These are phyloP conservation scores for Cladosporium velox DNA, from an alignment of 2,329 filamentous ascomycete genomes.

Conservation along the genomic window DNA sequence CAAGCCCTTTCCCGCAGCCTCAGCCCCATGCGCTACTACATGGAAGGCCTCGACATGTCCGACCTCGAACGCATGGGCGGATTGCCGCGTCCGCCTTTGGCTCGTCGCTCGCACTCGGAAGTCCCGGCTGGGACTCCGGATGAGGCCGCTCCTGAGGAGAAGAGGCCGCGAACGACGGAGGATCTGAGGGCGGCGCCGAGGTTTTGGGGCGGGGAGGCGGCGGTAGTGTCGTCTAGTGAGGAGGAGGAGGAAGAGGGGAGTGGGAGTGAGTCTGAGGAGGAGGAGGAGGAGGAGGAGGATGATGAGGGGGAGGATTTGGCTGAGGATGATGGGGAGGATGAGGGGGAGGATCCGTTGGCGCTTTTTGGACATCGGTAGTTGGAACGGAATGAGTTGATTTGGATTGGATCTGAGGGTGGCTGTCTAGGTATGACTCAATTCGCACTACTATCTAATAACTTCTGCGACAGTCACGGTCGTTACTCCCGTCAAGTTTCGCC, in stretches of 20 bases:
- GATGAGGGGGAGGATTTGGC: conserved; percentile 18
- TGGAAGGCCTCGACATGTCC: conserved; percentile 36
- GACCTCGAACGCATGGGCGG: conserved; percentile 21
- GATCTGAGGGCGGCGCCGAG: conserved; percentile 20
- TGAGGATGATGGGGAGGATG: conserved; percentile 19
- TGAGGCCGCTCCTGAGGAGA: conserved; percentile 18
- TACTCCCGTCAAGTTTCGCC: too few relatives aligned
- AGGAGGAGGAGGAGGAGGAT: conserved; percentile 22
- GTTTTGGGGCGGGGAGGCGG: conserved; percentile 11
- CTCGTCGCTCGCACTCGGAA: conserved; percentile 36
- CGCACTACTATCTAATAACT: too few relatives aligned
- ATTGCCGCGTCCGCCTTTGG: conserved; percentile 21
- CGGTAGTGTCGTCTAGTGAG: conserved; percentile 30
- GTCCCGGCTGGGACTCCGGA: conserved; percentile 22
- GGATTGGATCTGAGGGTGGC: not conserved
- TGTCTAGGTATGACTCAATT: not conserved
- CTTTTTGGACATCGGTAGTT: conserved; percentile 16
- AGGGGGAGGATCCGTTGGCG: conserved; percentile 22
- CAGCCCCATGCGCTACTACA: conserved; percentile 49
- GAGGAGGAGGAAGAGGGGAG: conserved; percentile 33
- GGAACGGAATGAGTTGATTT: not conserved
- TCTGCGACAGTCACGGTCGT: too few relatives aligned
- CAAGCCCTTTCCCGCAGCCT: conserved; percentile 48
- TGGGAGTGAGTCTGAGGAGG: conserved; percentile 7
- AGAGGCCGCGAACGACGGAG: conserved; percentile 23